Conservation (phyloP, 2,329 filamentous ascomycete genomes). For the Dactylella cylindrospora region DNA sequence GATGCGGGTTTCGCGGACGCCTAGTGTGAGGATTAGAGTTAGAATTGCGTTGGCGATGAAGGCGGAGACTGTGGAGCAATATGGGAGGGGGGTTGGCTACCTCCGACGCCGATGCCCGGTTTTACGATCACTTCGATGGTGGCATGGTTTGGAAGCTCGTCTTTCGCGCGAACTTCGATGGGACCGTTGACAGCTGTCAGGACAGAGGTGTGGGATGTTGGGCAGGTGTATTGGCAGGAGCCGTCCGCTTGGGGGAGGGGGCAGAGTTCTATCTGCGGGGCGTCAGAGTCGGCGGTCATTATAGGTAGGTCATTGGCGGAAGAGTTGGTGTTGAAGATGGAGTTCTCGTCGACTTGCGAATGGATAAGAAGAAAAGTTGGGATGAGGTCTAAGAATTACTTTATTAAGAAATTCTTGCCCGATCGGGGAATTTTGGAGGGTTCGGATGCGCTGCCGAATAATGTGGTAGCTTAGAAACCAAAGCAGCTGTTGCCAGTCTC, state of each 20-base stretch:
- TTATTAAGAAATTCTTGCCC: slow-evolving; percentile 6
- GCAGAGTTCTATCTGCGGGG: slow-evolving; percentile 26
- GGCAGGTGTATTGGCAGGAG: slow-evolving; percentile 66
- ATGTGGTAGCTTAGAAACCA: slow-evolving; percentile 5
- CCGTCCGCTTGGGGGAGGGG: slow-evolving; percentile 71
- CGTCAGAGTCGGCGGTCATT: slow-evolving; percentile 9
- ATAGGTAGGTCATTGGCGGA: not conserved
- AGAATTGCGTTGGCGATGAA: slow-evolving; percentile 16
- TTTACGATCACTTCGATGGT: slow-evolving; percentile 86
- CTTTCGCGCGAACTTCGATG: slow-evolving; percentile 81
- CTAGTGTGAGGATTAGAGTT: slow-evolving; percentile 50
- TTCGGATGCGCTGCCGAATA: not conserved
- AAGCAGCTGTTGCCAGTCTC: not conserved
- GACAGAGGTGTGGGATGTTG: slow-evolving; percentile 68
- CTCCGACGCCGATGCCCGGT: slow-evolving; percentile 79
- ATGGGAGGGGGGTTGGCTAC: slow-evolving; percentile 55
- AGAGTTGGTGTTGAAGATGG: not conserved
- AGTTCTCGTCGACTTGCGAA: slow-evolving; percentile 1
- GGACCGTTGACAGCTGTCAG: slow-evolving; percentile 88
- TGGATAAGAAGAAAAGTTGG: slow-evolving; percentile 19
- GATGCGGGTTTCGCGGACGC: slow-evolving; percentile 75
- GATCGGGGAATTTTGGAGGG: not conserved
- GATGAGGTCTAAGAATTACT: slow-evolving; percentile 22
- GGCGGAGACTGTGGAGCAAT: slow-evolving; percentile 11
- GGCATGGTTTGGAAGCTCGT: slow-evolving; percentile 89